A percentile compares a stretch with the other conserved stretches of the same genome.
These are phyloP conservation scores for Aureobasidium sp. DNA, from an alignment of 2,329 filamentous ascomycete genomes.

Conservation along the genomic window DNA sequence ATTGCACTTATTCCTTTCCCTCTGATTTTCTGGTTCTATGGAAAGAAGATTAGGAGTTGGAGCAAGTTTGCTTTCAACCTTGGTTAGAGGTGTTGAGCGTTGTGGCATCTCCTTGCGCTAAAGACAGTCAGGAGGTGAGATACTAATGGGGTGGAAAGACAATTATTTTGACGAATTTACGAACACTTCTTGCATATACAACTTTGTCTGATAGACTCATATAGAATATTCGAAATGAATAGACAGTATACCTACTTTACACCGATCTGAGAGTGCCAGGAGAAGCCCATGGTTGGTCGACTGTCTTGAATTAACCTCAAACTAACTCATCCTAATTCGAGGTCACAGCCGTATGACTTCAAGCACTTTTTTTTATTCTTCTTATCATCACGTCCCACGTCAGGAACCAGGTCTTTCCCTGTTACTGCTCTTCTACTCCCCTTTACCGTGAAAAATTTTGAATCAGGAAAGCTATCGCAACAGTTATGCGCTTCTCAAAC, in stretches of 20 bases:
- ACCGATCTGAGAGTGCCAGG: background rate
- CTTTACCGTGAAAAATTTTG: background rate
- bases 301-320: background rate
- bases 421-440: background rate
- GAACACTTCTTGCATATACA: background rate
- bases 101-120: no score
- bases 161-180: background rate
- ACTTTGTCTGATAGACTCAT: background rate
- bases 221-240: no score
- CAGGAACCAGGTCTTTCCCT: background rate
- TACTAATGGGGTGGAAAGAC: background rate
- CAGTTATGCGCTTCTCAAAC: background rate
- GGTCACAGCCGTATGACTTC: background rate
- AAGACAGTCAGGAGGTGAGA: background rate
- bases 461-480: background rate
- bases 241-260: background rate
- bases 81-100: background rate
- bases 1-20: slow-evolving; percentile 26
- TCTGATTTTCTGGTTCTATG: slow-evolving; percentile 26
- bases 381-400: background rate
- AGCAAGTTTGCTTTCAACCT: slow-evolving; percentile 21
- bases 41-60: slow-evolving; percentile 21
- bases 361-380: background rate
- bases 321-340: background rate
- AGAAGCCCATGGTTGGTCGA: background rate